Conservation (phyloP, 768 basidiomycete species). For the Trametes coccinea region DNA sequence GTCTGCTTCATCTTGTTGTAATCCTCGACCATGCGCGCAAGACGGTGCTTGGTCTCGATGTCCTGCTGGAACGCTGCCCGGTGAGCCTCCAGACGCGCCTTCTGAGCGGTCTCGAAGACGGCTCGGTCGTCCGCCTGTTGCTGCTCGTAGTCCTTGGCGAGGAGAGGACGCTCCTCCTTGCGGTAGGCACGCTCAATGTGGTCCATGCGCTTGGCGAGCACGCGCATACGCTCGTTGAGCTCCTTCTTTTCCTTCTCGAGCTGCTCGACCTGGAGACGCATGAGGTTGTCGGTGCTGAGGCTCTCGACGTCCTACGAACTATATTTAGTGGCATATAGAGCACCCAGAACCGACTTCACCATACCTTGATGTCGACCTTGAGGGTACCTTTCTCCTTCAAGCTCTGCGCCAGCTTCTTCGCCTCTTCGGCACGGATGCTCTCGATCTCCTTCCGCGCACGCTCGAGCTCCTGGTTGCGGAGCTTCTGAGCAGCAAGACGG, state of each 20-base stretch:
- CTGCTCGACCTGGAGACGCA: conserved; percentile 90
- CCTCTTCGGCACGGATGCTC: conserved; percentile 74
- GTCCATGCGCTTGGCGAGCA: conserved; percentile 87
- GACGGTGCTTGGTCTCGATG: conserved; percentile 70
- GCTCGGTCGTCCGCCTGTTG: conserved; percentile 80
- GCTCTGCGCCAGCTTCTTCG: conserved; percentile 83
- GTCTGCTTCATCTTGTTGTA: conserved; percentile 54
- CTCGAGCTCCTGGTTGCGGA: conserved; percentile 64
- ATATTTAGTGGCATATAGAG: too few species aligned
- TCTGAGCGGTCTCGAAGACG: conserved; percentile 64
- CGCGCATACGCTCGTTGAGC: conserved; percentile 75
- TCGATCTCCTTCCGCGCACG: conserved; percentile 72
- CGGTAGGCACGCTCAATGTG: conserved; percentile 94
- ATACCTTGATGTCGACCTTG: conserved; percentile 69
- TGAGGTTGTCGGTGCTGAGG: conserved; percentile 82
- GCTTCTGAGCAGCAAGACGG: conserved; percentile 61
- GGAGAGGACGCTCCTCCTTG: conserved; percentile 86
- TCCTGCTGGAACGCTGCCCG: conserved; percentile 62
- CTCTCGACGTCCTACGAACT: conserved; percentile 88
- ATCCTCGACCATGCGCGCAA: conserved; percentile 73
- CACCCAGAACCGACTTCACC: too few species aligned
- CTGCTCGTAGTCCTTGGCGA: conserved; percentile 80
- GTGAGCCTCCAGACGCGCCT: conserved; percentile 55
- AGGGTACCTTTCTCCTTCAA: conserved; percentile 78
- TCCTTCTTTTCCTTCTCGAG: conserved; percentile 97